Evolutionary conservation across 164 flowering plant species (phyloP), one percentile per base, ranked within the genome.

Genomic region (Paratinospora sagittata): DNA sequence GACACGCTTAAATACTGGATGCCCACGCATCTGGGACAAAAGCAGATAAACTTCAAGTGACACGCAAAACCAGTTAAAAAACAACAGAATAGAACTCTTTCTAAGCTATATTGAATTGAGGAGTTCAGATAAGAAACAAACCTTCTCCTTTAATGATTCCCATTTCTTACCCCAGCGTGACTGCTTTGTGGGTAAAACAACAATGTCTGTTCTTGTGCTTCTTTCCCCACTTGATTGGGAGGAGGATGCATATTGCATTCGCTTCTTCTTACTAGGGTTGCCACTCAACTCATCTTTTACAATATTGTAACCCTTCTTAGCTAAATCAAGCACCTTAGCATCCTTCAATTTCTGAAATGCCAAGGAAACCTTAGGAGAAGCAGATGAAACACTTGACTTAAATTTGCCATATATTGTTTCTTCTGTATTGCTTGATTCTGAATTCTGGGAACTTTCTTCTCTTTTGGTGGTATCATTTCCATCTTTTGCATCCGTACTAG

Each of bases 241-340:
- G 27, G 89, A 63, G 66, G 85, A 81, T 43, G 79, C 82, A 75
- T 84, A 74, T 68, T 82, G 84, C 72, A 88, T 75, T 41, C 73
- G 92, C 79, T 82, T 89, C 74, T 85, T 89, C 85, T 73, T 89
- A 70, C 68, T 79, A 47, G 93, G 82, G 13, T 71, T 89, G 47
- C 91, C 83, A 63, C 82, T 85, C 70, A 96, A 77, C 80, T 96
- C 99, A 72, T 96, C 99, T 85, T 88, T 92, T 47, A 96, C 87
- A 41, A 89, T 79, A 19, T 82, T 89, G 78, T 81, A 89, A 49
- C 96, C 97, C 79, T 85, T 88, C 84, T 90, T 95, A n/a, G 89
- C 92, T 13, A 89, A 66, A 72, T 91, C 98, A 73, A 81, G 19
- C 0, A 89, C 82, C 78, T 91, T 92, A 68, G 91, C 81, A 72